A percentile compares a stretch with the other conserved stretches of the same genome.
Evolutionary conservation across 495 filamentous ascomycete species (phyloP).

Genomic region (Aspergillus kassunensis): DNA sequence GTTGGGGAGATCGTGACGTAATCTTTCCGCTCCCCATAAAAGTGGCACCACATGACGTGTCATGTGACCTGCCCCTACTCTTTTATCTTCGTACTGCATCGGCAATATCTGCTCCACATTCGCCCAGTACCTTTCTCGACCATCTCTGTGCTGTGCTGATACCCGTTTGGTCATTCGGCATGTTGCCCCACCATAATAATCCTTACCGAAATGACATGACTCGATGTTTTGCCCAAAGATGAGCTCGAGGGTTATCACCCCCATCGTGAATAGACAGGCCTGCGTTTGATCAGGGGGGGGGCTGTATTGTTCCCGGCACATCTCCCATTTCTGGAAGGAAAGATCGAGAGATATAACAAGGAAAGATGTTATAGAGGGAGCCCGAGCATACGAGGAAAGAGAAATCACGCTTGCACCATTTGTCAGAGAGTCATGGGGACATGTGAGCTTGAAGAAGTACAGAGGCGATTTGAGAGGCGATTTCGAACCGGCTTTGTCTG

Average conservation of each 20-base stretch:
- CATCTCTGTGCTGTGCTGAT: constrained; percentile 1
- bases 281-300: neutral
- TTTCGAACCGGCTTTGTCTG: neutral
- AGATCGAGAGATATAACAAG: neutral
- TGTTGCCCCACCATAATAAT: constrained; percentile 2
- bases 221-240: constrained; percentile 4
- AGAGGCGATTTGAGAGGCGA: neutral
- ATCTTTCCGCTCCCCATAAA: no score
- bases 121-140: neutral
- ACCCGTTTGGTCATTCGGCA: constrained; percentile 4
- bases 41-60: neutral
- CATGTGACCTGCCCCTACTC: no score
- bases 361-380: neutral
- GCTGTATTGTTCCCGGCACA: neutral
- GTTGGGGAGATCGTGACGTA: constrained; percentile 7
- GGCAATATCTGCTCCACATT: constrained; percentile 1
- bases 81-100: neutral
- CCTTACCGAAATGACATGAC: neutral
- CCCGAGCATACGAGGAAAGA: neutral
- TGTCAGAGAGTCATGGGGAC: neutral
- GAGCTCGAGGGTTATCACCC: neutral
- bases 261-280: neutral
- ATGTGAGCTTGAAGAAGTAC: neutral
- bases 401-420: constrained; percentile 1
- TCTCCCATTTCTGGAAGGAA: neutral